Base-by-base conservation (phyloP, 805 yeast species). In the Saccharomycopsis javanensis region DNA sequence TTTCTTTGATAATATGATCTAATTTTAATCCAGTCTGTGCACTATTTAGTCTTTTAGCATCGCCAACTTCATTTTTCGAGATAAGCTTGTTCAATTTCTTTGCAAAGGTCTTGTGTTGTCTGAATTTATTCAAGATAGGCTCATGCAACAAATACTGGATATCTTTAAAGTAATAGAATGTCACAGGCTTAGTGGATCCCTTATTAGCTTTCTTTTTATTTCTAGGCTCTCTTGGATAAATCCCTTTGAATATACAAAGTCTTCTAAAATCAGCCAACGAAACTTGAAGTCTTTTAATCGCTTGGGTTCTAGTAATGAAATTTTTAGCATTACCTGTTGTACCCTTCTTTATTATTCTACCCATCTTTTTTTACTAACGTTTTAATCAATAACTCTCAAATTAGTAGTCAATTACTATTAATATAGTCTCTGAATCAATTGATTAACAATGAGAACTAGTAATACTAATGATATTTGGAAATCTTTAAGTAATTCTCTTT, bases 221-320 rank as follows among this genome's bases (percentile, higher is more conserved):
- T 65, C 91, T 78, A 51, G 98, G 98, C 69, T 90, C 97, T 70
- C 99, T 82, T 56, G 99, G 99, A 69, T 89, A 94, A 62, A 94
- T 91, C 55, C 99, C 99, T 72, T 94, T 94, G 79, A 94, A 89
- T 69, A 94, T 94, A 79, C 99, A 94, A 68, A 94, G 79, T 67
- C 99, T 83, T 74, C 96, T 83, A 80, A 94, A 94, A 73, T 94
- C 99, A 11, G 97, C 97, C 53, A 94, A 77, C 2, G 97, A 86
- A 30, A 94, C 86, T 72, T 94, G 99, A 61, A 94, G 76, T 69
- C 85, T 89, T 72, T 85, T 84, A 53, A 94, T 85, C 4, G 99
- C 99, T 71, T 89, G 97, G 0, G 97, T 85, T 73, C 99, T 81
- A 51, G 97, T 91, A 68, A 94, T 79, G 73, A 85, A 94, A 72